phyloP scores from a whole-genome alignment of 139 green algal species.

The Edaphochlamys debaryana region DNA sequence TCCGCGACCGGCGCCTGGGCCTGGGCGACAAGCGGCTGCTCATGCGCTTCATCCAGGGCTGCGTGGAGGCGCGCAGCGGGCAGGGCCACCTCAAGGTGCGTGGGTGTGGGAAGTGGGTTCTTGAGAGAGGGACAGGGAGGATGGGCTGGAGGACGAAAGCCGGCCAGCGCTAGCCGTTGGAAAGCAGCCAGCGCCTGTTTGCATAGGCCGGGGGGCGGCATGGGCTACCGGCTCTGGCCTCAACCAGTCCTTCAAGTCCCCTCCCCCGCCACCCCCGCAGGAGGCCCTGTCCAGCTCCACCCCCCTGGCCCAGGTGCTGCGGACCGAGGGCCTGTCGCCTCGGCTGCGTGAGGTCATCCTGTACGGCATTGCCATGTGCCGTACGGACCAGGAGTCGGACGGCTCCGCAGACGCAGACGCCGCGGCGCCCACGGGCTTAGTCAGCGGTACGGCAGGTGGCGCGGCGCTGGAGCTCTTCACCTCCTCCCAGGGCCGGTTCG shows the following conservation, averaged over 20 bases:
- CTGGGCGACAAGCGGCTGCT: conserved; percentile 81
- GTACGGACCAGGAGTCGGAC: conserved; percentile 30
- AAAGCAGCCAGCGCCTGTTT: too few relatives aligned
- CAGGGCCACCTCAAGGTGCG: conserved; percentile 42
- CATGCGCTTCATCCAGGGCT: conserved; percentile 76
- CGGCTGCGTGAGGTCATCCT: conserved; percentile 68
- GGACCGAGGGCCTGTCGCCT: conserved; percentile 48
- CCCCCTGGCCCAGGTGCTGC: conserved; percentile 10
- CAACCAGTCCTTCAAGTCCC: too few relatives aligned
- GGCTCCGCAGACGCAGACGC: too few relatives aligned
- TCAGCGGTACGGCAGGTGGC: neutral
- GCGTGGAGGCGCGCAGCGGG: conserved; percentile 52
- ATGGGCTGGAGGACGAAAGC: too few relatives aligned
- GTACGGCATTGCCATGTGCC: conserved; percentile 72
- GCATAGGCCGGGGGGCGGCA: too few relatives aligned
- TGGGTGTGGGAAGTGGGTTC: too few relatives aligned
- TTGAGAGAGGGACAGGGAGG: too few relatives aligned
- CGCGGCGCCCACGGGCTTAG: neutral
- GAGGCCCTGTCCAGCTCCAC: conserved; percentile 1
- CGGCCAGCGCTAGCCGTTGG: too few relatives aligned
- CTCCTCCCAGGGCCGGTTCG: conserved; percentile 59
- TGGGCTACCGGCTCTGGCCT: too few relatives aligned
- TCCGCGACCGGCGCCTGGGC: conserved; percentile 73
- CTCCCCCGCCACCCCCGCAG: too few relatives aligned
- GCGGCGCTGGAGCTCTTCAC: conserved; percentile 62